Evolutionary conservation across 176 grass and related monocot genomes (phyloP).

Genomic region (Eremochloa ophiuroides): DNA sequence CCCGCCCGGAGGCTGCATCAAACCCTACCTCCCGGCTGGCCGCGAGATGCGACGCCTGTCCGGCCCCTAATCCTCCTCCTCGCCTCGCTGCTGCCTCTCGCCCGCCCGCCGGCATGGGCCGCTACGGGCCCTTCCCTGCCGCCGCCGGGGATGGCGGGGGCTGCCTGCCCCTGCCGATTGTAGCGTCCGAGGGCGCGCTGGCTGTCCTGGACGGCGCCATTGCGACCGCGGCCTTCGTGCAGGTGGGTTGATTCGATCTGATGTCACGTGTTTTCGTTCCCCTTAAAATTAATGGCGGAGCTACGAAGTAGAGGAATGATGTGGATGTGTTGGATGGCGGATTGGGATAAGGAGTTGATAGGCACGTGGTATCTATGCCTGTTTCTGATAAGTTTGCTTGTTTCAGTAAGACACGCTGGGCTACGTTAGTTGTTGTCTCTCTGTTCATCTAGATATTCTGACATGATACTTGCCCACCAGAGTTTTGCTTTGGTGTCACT

Average conservation of each 20-base stretch:
- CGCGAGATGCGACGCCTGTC: constrained; percentile 23
- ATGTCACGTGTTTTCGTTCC: neutral
- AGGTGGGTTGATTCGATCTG: constrained; percentile 61
- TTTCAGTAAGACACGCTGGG: neutral
- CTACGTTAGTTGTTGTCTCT: neutral
- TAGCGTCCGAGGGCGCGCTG: constrained; percentile 47
- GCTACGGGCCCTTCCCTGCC: constrained; percentile 15
- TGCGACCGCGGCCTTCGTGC: constrained; percentile 63
- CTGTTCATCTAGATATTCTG: neutral
- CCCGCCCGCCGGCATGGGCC: constrained; percentile 33
- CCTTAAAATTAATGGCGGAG: neutral
- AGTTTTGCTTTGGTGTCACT: constrained; percentile 3
- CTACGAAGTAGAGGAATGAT: neutral
- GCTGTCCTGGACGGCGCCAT: constrained; percentile 58
- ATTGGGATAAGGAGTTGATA: neutral
- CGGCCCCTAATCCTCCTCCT: constrained; percentile 11
- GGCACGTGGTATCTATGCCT: neutral
- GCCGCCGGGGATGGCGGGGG: constrained; percentile 32
- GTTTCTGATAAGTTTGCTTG: constrained; percentile 6
- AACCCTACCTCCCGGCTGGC: constrained; percentile 36
- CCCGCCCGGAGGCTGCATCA: neutral
- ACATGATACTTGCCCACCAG: neutral
- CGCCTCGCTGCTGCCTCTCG: neutral
- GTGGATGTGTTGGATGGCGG: neutral
- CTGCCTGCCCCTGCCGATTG: constrained; percentile 60